Conservation (phyloP, 2,329 filamentous ascomycete genomes). For the Hypoxylon sp. region DNA sequence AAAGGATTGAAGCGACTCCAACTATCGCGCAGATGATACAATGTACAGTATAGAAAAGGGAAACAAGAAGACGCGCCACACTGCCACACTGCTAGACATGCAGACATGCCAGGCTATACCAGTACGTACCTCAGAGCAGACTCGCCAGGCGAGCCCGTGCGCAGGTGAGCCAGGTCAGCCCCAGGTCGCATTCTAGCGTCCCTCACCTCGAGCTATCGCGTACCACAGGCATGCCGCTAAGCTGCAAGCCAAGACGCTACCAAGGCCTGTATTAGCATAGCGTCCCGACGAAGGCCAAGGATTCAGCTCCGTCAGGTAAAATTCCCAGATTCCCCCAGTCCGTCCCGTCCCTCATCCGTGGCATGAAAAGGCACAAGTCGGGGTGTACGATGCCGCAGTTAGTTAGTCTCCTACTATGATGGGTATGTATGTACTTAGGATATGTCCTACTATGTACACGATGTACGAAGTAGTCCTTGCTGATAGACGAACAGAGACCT, state of each 20-base stretch:
- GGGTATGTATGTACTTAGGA: too few species aligned
- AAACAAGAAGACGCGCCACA: constrained; percentile 4
- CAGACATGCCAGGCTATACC: too few species aligned
- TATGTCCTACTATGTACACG: too few species aligned
- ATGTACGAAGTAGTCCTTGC: too few species aligned
- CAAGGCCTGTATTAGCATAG: constrained; percentile 14
- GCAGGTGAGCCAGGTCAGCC: too few species aligned
- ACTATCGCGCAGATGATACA: too few species aligned
- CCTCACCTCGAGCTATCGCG: background rate
- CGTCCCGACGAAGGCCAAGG: constrained; percentile 6
- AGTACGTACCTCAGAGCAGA: background rate
- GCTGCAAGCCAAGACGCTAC: constrained; percentile 18
- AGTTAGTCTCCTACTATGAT: too few species aligned
- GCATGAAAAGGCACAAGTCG: background rate
- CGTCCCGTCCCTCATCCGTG: background rate
- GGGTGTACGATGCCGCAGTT: constrained; percentile 29
- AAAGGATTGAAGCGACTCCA: constrained; percentile 11
- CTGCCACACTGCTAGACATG: too few species aligned
- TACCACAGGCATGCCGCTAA: background rate
- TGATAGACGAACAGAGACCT: constrained; percentile 11
- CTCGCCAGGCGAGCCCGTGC: too few species aligned
- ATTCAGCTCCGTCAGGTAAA: constrained; percentile 20
- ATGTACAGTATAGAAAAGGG: too few species aligned
- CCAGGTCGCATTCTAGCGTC: too few species aligned
- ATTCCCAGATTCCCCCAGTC: too few species aligned